Conservation (phyloP, 306 rosid genomes). For the Quercus mongolica region DNA sequence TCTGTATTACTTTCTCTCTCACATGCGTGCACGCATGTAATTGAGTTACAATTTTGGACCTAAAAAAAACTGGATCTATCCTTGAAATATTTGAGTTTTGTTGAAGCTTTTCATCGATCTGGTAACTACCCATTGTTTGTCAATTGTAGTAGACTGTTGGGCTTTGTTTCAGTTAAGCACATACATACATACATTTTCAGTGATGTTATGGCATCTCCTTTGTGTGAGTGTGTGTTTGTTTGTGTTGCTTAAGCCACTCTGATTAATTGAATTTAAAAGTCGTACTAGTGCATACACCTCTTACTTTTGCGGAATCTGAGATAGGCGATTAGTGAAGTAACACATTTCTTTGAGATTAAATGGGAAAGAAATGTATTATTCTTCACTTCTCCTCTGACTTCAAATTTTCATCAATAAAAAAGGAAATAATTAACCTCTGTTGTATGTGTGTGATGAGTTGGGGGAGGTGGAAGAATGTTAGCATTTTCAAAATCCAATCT, state of each 20-base stretch:
- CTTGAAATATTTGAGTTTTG: slow-evolving; percentile 18
- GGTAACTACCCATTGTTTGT: slow-evolving; percentile 1
- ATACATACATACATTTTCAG: background rate
- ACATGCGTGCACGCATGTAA: background rate
- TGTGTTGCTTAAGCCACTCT: too few species aligned
- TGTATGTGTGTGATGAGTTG: background rate
- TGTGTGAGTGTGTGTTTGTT: too few species aligned
- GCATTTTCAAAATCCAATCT: background rate
- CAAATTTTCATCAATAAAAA: background rate
- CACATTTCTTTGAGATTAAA: too few species aligned
- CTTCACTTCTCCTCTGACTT: background rate
- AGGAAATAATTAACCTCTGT: background rate
- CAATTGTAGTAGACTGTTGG: slow-evolving; percentile 9
- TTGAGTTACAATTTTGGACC: background rate
- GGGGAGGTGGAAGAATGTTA: slow-evolving; percentile 4
- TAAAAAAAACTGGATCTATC: slow-evolving; percentile 32
- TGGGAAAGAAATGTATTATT: background rate
- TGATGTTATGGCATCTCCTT: background rate
- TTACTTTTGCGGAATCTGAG: too few species aligned
- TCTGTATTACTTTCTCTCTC: slow-evolving; percentile 7
- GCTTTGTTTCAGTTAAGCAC: background rate
- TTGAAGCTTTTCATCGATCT: slow-evolving; percentile 9
- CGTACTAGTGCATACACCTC: too few species aligned
- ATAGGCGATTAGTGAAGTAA: too few species aligned
- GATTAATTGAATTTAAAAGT: too few species aligned